Evolutionary conservation across 495 filamentous ascomycete genomes (phyloP).

Genomic region (Xylaria venustula): DNA sequence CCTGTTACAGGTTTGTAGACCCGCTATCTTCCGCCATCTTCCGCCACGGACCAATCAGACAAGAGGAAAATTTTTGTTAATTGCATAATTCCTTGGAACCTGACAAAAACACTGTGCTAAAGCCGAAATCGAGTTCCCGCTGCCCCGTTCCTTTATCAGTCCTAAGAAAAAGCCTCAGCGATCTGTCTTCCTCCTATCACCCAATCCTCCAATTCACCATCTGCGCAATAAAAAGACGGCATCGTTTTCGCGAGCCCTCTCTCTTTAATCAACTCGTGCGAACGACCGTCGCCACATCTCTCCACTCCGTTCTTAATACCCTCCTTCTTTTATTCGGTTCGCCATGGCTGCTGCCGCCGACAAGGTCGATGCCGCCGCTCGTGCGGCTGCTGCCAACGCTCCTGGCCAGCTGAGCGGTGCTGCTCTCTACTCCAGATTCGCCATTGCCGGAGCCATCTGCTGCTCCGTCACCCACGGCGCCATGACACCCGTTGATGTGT

Average conservation of each 20-base stretch:
- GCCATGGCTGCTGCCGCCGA: conserved; percentile 18
- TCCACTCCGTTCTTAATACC: conserved; percentile 3
- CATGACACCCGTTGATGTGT: conserved; percentile 96
- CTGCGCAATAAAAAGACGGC: conserved; percentile 6
- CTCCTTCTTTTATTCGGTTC: neutral
- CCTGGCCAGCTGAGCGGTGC: conserved; percentile 45
- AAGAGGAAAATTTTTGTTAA: conserved; percentile 8
- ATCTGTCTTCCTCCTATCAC: neutral
- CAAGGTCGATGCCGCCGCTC: conserved; percentile 38
- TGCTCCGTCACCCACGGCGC: conserved; percentile 91
- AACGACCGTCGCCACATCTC: conserved; percentile 1
- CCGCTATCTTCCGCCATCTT: conserved; percentile 2
- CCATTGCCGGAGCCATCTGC: conserved; percentile 90
- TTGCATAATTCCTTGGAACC: neutral
- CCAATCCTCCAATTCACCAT: neutral
- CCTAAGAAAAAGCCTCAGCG: conserved; percentile 14
- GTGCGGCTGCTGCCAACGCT: conserved; percentile 25
- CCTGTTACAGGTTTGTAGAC: neutral
- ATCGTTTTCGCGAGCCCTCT: conserved; percentile 2
- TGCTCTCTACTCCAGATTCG: conserved; percentile 76
- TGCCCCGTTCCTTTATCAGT: neutral
- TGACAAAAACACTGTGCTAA: neutral
- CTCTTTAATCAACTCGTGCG: neutral
- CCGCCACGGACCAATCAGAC: conserved; percentile 1
- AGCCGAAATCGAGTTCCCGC: neutral